These are phyloP conservation scores for Jatropha podagrica DNA, from an alignment of 441 rosid genomes.

Conservation along the genomic window DNA sequence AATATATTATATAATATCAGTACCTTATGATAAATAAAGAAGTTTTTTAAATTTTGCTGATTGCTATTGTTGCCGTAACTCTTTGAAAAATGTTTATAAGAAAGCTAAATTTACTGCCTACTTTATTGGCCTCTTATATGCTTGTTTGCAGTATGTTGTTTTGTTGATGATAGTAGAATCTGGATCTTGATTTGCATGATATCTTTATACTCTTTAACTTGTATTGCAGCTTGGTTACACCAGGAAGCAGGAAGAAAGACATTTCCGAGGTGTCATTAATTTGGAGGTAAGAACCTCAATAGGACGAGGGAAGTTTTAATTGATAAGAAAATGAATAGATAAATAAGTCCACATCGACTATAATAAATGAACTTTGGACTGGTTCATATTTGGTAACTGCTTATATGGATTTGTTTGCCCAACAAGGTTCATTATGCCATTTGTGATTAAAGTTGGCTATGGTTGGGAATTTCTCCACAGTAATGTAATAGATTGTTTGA, in stretches of 20 bases:
- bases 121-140: not conserved
- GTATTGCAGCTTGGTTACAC: constrained; percentile 90
- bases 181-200: constrained; percentile 16
- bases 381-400: too few relatives aligned
- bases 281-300: constrained; percentile 63
- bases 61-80: constrained; percentile 7
- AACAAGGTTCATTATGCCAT: too few relatives aligned
- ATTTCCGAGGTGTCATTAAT: constrained; percentile 86
- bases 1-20: not conserved
- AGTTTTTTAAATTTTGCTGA: not conserved
- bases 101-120: not conserved
- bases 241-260: constrained; percentile 92
- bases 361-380: not conserved
- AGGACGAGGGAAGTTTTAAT: not conserved
- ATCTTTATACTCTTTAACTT: constrained; percentile 15
- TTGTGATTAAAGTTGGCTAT: not conserved
- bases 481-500: too few relatives aligned
- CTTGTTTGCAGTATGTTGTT: not conserved
- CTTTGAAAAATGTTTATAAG: not conserved
- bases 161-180: constrained; percentile 1
- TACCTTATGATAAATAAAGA: not conserved
- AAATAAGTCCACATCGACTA: not conserved
- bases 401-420: too few relatives aligned
- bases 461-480: not conserved
- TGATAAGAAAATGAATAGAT: not conserved